A percentile compares a stretch with the other conserved stretches of the same genome.
Conservation (phyloP, 805 yeast species). For the Saturnispora besseyi region DNA sequence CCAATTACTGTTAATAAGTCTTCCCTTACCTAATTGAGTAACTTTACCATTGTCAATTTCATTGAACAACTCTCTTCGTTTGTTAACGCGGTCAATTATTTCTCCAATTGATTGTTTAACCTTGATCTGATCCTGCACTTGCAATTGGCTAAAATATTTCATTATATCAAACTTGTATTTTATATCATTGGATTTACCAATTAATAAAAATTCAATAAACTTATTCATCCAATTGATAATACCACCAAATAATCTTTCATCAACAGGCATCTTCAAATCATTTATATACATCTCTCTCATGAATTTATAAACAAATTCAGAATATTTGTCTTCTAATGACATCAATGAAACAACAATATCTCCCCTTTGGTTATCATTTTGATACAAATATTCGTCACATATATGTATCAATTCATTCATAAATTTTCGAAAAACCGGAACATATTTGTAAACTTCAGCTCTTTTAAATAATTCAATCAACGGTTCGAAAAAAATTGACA, state of each 20-base stretch:
- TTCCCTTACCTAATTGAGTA: slow-evolving; percentile 17
- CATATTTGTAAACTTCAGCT: slow-evolving; percentile 56
- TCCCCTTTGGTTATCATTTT: slow-evolving; percentile 34
- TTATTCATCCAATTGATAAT: slow-evolving; percentile 67
- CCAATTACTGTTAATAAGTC: slow-evolving; percentile 33
- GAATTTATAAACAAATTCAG: slow-evolving; percentile 62
- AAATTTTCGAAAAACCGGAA: slow-evolving; percentile 55
- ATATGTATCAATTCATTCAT: slow-evolving; percentile 55
- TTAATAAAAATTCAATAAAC: slow-evolving; percentile 53
- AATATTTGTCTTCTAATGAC: slow-evolving; percentile 60
- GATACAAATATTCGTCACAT: slow-evolving; percentile 40
- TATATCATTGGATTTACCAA: slow-evolving; percentile 40
- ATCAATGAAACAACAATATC: slow-evolving; percentile 63
- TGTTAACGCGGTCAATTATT: slow-evolving; percentile 30
- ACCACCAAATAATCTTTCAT: slow-evolving; percentile 49
- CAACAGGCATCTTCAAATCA: slow-evolving; percentile 41
- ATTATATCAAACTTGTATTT: slow-evolving; percentile 39
- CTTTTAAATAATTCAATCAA: slow-evolving; percentile 57
- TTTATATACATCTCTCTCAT: slow-evolving; percentile 74
- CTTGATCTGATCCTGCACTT: slow-evolving; percentile 6
- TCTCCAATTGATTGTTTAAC: slow-evolving; percentile 35
- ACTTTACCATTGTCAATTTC: slow-evolving; percentile 18
- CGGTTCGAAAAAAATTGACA: slow-evolving; percentile 68
- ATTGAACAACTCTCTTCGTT: slow-evolving; percentile 33
- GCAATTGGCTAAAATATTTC: slow-evolving; percentile 22